Conservation (phyloP, 2,329 filamentous ascomycete species). For the Penicillium sp. region DNA sequence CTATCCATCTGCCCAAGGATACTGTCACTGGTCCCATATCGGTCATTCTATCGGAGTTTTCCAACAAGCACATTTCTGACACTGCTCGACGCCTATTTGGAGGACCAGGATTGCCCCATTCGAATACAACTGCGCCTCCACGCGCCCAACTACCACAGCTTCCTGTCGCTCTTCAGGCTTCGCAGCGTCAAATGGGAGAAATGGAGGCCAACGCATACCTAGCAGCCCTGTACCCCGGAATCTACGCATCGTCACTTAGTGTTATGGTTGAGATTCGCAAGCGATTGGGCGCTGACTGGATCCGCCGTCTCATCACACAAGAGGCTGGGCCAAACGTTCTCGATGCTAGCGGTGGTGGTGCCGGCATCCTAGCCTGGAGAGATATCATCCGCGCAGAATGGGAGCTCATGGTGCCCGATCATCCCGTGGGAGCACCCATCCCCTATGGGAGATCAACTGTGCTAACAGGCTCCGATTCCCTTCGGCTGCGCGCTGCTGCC, state of each 20-base stretch:
- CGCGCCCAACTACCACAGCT: conserved; percentile 51
- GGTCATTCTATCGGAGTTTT: conserved; percentile 63
- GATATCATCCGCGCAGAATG: conserved; percentile 79
- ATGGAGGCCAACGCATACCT: conserved; percentile 62
- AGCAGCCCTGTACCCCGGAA: conserved; percentile 58
- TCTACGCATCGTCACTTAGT: conserved; percentile 58
- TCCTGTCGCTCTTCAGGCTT: conserved; percentile 56
- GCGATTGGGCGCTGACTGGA: conserved; percentile 58
- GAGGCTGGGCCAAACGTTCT: conserved; percentile 57
- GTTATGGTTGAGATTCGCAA: conserved; percentile 59
- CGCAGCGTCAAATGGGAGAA: conserved; percentile 56
- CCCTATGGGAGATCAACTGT: conserved; percentile 71
- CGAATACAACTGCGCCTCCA: conserved; percentile 65
- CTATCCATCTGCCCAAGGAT: conserved; percentile 70
- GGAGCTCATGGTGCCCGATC: conserved; percentile 59
- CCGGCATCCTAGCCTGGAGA: conserved; percentile 60
- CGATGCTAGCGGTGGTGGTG: conserved; percentile 61
- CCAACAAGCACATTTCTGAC: conserved; percentile 70
- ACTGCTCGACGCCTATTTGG: conserved; percentile 74
- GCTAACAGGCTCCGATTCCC: conserved; percentile 68
- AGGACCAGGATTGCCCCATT: conserved; percentile 71
- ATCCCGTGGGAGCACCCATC: conserved; percentile 40
- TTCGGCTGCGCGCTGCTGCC: conserved; percentile 71
- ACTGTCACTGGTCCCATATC: conserved; percentile 68
- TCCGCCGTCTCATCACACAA: conserved; percentile 54